Percentiles rank a stretch among this genome's conserved stretches.
Evolutionary conservation across 306 rosid genomes (phyloP).

Genomic region (Trichosanthes truncata): DNA sequence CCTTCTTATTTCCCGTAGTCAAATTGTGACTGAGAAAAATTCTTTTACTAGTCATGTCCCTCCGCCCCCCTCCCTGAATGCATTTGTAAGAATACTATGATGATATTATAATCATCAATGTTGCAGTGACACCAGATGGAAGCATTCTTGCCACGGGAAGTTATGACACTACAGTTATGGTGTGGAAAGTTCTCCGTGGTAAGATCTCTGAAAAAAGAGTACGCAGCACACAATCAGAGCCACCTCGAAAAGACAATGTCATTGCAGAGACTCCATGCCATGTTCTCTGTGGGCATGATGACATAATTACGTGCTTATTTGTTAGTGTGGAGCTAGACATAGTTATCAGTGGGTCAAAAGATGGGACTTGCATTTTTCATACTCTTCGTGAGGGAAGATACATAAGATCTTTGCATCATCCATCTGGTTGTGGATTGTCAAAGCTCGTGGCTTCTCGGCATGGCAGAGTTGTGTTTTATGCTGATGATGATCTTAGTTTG

Average conservation of each 20-base stretch:
- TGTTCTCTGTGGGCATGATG: conserved; percentile 95
- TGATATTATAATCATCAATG: not conserved
- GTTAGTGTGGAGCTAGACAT: conserved; percentile 88
- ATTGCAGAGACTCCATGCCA: conserved; percentile 83
- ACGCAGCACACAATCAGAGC: conserved; percentile 61
- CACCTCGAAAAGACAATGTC: conserved; percentile 66
- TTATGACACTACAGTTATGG: conserved; percentile 94
- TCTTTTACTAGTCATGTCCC: not conserved
- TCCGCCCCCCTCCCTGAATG: not conserved
- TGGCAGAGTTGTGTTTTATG: conserved; percentile 76
- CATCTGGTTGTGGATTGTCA: conserved; percentile 78
- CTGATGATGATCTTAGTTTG: conserved; percentile 95
- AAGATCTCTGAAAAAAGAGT: conserved; percentile 57
- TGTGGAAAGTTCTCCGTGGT: conserved; percentile 86
- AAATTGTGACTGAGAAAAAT: not conserved
- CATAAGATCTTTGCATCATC: conserved; percentile 77
- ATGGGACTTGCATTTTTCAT: conserved; percentile 93
- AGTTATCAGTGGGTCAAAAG: conserved; percentile 95
- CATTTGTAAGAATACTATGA: not conserved
- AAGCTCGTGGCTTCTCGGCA: conserved; percentile 78
- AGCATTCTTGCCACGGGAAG: conserved; percentile 97
- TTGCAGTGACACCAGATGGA: conserved; percentile 96
- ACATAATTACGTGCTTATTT: conserved; percentile 79
- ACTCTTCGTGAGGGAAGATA: conserved; percentile 90
- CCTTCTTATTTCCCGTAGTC: not conserved